Base-by-base conservation (phyloP, 441 rosid genomes). In the Jatropha podagrica region DNA sequence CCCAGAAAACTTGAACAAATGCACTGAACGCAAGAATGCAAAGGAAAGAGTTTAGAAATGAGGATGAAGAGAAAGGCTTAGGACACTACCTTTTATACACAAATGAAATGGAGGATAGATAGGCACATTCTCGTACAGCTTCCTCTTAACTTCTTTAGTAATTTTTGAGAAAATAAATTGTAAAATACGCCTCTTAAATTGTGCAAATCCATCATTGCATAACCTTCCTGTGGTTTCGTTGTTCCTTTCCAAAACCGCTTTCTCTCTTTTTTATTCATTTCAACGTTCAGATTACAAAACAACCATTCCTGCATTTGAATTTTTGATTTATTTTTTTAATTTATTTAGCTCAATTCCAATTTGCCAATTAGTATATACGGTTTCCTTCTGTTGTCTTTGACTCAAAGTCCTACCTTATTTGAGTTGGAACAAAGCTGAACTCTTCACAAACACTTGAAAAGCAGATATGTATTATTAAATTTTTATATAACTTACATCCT, bases 171-270 rank as follows among this genome's bases (percentile, higher is more conserved):
- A 46, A n/a, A 74, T 17, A 1, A 26, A 23, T 6, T 44, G 12
- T 23, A 27, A 12, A 32, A 49, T 7, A 23, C 11, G 49, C 69
- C 72, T 69, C 72, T 49, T 13, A 69, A 44, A 73, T 40, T 26
- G 68, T 64, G 79, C 14, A 48, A 76, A 8, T 1, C 15, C 74
- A 74, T 59, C 10, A 52, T 72, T 78, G 18, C 49, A 66, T 15
- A 56, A 62, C 65, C 66, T 64, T 83, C 77, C 85, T 60, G 77
- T 51, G 80, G 89, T 76, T 83, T 79, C 82, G 18, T 60, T 59
- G 76, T 69, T 72, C 61, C 78, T 81, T 75, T 76, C 83, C 83
- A 54, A 86, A 84, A 79, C 86, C 83, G 83, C 83, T 78, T 74
- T 73, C 60, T 51, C 4, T 7, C 9, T 51, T 49, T 56, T 26